Evolutionary conservation across 805 yeast genomes (phyloP).

Genomic region (Starmerella davenportii): DNA sequence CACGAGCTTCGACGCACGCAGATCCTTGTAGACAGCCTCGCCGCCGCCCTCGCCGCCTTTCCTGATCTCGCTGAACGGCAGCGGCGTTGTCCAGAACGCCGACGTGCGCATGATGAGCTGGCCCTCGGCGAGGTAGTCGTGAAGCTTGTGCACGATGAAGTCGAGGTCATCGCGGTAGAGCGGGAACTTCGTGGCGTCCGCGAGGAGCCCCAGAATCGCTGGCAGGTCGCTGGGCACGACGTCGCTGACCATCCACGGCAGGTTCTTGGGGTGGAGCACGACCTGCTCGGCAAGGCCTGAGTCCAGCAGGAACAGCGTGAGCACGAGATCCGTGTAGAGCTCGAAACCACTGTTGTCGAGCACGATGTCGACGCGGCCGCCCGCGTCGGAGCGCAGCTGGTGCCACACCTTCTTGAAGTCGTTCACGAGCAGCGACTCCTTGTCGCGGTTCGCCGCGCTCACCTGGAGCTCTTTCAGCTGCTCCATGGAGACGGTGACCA

Average conservation of each 20-base stretch:
- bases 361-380: conserved; percentile 56
- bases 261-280: conserved; percentile 68
- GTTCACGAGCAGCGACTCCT: conserved; percentile 60
- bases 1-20: conserved; percentile 42
- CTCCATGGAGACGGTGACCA: conserved; percentile 54
- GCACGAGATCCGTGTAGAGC: conserved; percentile 64
- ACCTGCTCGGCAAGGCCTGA: conserved; percentile 44
- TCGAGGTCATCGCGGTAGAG: conserved; percentile 30
- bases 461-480: conserved; percentile 74
- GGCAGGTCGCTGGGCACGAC: conserved; percentile 70
- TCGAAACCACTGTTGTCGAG: conserved; percentile 93
- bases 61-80: conserved; percentile 55
- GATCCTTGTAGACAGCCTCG: conserved; percentile 38
- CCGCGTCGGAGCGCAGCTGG: conserved; percentile 14
- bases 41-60: conserved; percentile 40
- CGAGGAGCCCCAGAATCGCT: conserved; percentile 38
- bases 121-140: conserved; percentile 30
- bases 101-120: conserved; percentile 36
- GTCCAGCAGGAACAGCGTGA: conserved; percentile 52
- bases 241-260: conserved; percentile 97
- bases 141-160: conserved; percentile 31
- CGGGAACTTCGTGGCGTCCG: conserved; percentile 34
- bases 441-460: conserved; percentile 69
- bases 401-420: conserved; percentile 57
- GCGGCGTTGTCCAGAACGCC: conserved; percentile 73